Conservation (phyloP, 2,329 filamentous ascomycete species). For the Zelopaecilomyces penicillatus region DNA sequence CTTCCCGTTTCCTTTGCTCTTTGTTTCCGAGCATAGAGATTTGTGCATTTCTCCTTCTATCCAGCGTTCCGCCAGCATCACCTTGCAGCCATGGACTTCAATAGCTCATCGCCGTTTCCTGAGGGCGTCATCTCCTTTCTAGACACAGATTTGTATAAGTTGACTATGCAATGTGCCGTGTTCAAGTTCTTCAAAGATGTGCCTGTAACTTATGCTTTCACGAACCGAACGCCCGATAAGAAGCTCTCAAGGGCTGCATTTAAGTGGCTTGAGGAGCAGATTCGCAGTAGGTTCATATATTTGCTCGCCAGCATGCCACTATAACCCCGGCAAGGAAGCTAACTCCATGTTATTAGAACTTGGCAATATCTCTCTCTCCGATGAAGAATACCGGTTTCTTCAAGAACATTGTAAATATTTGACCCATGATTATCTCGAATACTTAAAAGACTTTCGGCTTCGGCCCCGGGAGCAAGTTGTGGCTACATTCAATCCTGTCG, state of each 20-base stretch:
- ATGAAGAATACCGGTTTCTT: slow-evolving; percentile 74
- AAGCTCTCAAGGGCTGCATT: slow-evolving; percentile 78
- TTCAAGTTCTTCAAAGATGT: slow-evolving; percentile 81
- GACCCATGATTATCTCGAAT: slow-evolving; percentile 66
- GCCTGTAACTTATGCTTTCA: slow-evolving; percentile 85
- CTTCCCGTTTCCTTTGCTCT: too few relatives aligned
- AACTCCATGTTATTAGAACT: slow-evolving; percentile 50
- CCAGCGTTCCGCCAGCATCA: neutral
- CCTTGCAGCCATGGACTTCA: slow-evolving; percentile 48
- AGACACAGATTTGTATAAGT: slow-evolving; percentile 83
- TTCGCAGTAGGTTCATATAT: slow-evolving; percentile 53
- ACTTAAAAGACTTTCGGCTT: slow-evolving; percentile 73
- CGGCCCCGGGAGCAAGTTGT: slow-evolving; percentile 72
- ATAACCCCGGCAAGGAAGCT: neutral
- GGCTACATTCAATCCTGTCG: slow-evolving; percentile 54
- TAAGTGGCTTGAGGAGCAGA: slow-evolving; percentile 76
- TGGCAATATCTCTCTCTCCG: slow-evolving; percentile 67
- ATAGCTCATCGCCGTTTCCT: slow-evolving; percentile 57
- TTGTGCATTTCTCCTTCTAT: too few relatives aligned
- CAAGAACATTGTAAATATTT: slow-evolving; percentile 74
- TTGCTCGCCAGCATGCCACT: too few relatives aligned
- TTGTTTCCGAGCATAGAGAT: too few relatives aligned
- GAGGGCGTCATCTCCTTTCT: slow-evolving; percentile 76
- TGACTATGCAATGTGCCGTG: slow-evolving; percentile 98
- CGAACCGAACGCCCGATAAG: slow-evolving; percentile 91